Percentiles rank a stretch among this genome's conserved stretches.
Conservation (phyloP, 768 basidiomycete species). For the Boletus rubroflammeus region DNA sequence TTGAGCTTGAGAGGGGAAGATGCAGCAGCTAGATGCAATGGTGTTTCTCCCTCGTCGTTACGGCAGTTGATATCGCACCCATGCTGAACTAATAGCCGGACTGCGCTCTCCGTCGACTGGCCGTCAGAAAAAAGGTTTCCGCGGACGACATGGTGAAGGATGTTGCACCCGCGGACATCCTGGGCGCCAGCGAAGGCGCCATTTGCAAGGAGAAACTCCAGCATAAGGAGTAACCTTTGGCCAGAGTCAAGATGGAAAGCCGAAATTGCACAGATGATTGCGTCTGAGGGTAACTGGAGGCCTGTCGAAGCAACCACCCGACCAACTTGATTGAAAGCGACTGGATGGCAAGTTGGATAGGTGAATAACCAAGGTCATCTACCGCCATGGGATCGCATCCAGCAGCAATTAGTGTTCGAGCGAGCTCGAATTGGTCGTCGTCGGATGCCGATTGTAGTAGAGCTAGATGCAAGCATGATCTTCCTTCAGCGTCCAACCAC, state of each 20-base stretch:
- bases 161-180: not conserved
- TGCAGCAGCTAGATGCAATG: not conserved
- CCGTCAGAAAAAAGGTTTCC: rapidly evolving
- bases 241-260: not conserved
- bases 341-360: not conserved
- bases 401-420: not conserved
- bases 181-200: not conserved
- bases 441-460: rapidly evolving
- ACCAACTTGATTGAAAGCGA: not conserved
- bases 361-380: not conserved
- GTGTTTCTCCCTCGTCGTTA: not conserved
- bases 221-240: no score
- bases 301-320: not conserved
- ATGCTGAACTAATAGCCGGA: not conserved
- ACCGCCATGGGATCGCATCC: not conserved
- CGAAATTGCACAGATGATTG: not conserved
- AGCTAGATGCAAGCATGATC: not conserved
- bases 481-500: no score
- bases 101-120: not conserved
- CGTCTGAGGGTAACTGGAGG: not conserved
- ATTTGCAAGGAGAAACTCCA: not conserved
- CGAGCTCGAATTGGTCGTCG: not conserved
- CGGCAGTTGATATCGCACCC: not conserved
- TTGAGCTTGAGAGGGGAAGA: not conserved
- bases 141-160: not conserved